Evolutionary conservation across 352 stramenopile species (phyloP), one percentile per base, ranked within the genome.

Genomic region (Globisporangium perplexum): DNA sequence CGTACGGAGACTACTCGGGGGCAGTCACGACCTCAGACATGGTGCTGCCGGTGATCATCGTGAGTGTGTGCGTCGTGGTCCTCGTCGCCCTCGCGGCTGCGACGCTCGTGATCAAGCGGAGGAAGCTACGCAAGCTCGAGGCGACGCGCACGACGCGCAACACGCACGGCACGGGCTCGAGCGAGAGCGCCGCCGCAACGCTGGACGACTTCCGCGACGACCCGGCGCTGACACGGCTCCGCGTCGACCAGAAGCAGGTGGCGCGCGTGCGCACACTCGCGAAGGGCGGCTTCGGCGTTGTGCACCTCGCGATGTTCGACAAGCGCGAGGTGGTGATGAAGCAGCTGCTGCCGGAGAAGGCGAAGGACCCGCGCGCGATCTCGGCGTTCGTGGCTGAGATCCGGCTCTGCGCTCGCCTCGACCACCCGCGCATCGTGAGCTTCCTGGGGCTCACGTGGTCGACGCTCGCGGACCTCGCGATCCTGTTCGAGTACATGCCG

Each of bases 231-330:
- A 57, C 66, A 22, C 55, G 66, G 22, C 69, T 71, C n/a, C 73
- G 77, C 22, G 73, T 88, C 33, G 50, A 75, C 12, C 72, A 81
- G 49, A 65, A 62, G 18, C 65, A 83, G 6, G 59, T 88, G 5
- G 42, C 58, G n/a, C 50, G 61, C 43, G 35, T 55, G 8, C 63
- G 65, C 42, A 53, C 70, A 28, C 44, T 88, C 8, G 73, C 72
- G 1, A 79, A 83, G 33, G 77, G 77, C 18, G 77, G 71, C 31
- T 78, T 69, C n/a, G 77, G 74, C 7, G 59, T 86, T 22, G 73
- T 86, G 15, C 66, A 81, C 30, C 53, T 76, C 12, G 72, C 72
- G 22, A 64, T 50, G 1, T 57, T 76, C 39, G 73, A 48, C 64
- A 4, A 68, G 69, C 43, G 76, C 14, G 71, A 59, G 8, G 59